phyloP scores from a whole-genome alignment of 768 basidiomycete species.

The Termitomyces sp. region DNA sequence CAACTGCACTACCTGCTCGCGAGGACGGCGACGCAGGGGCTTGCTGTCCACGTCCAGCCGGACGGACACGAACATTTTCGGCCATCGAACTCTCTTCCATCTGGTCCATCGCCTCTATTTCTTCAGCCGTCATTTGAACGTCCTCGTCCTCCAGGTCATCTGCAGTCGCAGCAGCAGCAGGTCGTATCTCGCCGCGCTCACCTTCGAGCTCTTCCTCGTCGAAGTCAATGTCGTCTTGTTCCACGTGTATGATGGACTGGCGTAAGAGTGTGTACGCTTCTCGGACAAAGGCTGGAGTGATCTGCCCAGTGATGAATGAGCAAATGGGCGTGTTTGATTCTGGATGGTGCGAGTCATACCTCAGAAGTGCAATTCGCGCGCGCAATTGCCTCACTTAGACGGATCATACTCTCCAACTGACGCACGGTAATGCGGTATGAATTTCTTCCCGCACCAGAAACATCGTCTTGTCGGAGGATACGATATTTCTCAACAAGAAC shows the following conservation, averaged over 20 bases:
- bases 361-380: constrained; percentile 95
- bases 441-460: constrained; percentile 81
- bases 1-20: constrained; percentile 32
- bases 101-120: constrained; percentile 50
- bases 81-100: constrained; percentile 48
- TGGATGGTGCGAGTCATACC: constrained; percentile 36
- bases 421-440: constrained; percentile 98
- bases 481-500: constrained; percentile 95
- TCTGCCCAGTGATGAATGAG: constrained; percentile 44
- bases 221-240: constrained; percentile 97
- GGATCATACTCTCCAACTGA: constrained; percentile 98
- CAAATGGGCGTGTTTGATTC: not conserved
- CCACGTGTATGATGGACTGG: constrained; percentile 98
- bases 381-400: constrained; percentile 95
- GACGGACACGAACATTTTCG: constrained; percentile 26
- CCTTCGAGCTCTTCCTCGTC: constrained; percentile 83
- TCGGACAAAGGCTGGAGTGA: constrained; percentile 89
- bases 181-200: constrained; percentile 40
- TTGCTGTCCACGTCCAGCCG: constrained; percentile 24
- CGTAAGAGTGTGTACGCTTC: constrained; percentile 93
- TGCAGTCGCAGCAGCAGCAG: constrained; percentile 24
- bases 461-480: constrained; percentile 87
- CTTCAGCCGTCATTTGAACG: constrained; percentile 61
- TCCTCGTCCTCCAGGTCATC: constrained; percentile 39
- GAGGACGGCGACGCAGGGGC: constrained; percentile 36